These are phyloP conservation scores for Backusella liffmaniae DNA, from an alignment of 192 early-diverging fungal species.

Conservation along the genomic window DNA sequence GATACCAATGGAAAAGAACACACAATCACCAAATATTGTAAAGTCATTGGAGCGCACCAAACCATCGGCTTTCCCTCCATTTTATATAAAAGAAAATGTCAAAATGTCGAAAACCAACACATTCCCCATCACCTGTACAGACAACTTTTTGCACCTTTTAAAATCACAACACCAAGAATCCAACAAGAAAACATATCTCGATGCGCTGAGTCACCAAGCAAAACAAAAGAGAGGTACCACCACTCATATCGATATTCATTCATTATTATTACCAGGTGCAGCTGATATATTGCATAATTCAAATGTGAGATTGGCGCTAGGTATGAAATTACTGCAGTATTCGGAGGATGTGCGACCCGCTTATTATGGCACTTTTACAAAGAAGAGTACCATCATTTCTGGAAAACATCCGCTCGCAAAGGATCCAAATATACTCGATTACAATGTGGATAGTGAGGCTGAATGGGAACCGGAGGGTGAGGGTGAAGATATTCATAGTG, in stretches of 20 bases:
- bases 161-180: not conserved
- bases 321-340: slow-evolving; percentile 71
- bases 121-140: not conserved
- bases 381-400: slow-evolving; percentile 49
- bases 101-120: slow-evolving; percentile 42
- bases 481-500: slow-evolving; percentile 80
- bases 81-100: slow-evolving; percentile 54
- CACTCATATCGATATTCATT: slow-evolving; percentile 30
- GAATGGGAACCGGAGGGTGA: slow-evolving; percentile 92
- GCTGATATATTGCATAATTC: slow-evolving; percentile 31
- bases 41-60: slow-evolving; percentile 14
- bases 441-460: slow-evolving; percentile 85
- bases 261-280: slow-evolving; percentile 28
- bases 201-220: not conserved
- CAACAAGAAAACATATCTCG: not conserved
- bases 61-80: slow-evolving; percentile 53
- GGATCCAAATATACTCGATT: slow-evolving; percentile 68
- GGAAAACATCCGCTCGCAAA: slow-evolving; percentile 61
- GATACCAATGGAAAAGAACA: slow-evolving; percentile 36
- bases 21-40: slow-evolving; percentile 22
- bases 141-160: not conserved
- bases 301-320: slow-evolving; percentile 32
- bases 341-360: slow-evolving; percentile 68
- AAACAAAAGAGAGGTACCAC: slow-evolving; percentile 8
- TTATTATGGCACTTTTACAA: slow-evolving; percentile 83